Evolutionary conservation across 1,284 basidiomycete genomes (phyloP).

Genomic region (Tranzscheliella williamsii): DNA sequence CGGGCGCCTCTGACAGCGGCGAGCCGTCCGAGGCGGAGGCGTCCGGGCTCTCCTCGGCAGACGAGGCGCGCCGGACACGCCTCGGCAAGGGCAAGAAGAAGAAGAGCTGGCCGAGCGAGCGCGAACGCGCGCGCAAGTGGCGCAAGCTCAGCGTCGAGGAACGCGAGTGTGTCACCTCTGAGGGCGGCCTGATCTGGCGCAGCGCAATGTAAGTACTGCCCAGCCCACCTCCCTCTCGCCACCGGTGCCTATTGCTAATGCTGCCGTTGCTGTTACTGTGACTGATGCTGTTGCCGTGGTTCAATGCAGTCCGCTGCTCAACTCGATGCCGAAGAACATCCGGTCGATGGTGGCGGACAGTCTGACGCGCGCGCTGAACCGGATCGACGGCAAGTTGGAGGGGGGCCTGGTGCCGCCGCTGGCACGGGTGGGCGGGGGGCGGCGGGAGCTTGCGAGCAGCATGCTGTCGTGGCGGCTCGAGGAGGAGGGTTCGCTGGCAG

Average conservation of each 20-base stretch:
- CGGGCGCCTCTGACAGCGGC: constrained; percentile 9
- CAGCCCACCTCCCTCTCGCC: no score
- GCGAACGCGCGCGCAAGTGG: constrained; percentile 28
- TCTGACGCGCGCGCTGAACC: constrained; percentile 16
- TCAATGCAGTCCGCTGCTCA: constrained; percentile 15
- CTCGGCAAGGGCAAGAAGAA: constrained; percentile 7
- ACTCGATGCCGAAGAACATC: constrained; percentile 37
- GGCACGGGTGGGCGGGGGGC: constrained; percentile 5
- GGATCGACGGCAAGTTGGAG: constrained; percentile 30
- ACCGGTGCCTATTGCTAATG: no score
- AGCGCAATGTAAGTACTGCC: constrained; percentile 24
- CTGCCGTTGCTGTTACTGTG: no score
- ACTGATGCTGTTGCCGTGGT: no score
- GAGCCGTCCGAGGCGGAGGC: constrained; percentile 7
- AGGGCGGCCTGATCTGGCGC: constrained; percentile 44
- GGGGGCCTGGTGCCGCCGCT: constrained; percentile 25
- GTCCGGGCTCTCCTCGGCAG: constrained; percentile 7
- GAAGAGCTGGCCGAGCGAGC: constrained; percentile 26
- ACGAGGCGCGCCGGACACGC: not conserved
- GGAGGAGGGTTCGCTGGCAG: constrained; percentile 15
- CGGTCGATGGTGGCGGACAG: constrained; percentile 22
- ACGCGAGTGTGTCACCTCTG: constrained; percentile 34
- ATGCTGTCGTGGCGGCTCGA: constrained; percentile 34
- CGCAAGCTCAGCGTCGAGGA: constrained; percentile 30
- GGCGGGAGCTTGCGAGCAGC: constrained; percentile 24